phyloP scores from a whole-genome alignment of 78 protist species.

The Dictyostelium brefeldianum region DNA sequence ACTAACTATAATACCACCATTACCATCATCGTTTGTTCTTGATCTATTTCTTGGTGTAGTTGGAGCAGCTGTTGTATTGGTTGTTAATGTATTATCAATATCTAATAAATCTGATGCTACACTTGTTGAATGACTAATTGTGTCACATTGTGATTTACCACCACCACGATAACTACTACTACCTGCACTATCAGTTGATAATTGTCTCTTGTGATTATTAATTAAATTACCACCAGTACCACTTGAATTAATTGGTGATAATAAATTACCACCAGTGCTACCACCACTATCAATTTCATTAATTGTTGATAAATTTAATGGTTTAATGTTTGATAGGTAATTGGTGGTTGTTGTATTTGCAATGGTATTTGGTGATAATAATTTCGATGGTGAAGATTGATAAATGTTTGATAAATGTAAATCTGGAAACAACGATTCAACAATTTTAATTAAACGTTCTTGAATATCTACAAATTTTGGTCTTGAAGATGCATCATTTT shows the following conservation, averaged over 20 bases:
- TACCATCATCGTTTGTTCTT: constrained; percentile 1
- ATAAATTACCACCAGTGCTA: no score
- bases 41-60: constrained; percentile 30
- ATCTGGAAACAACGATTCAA: constrained; percentile 44
- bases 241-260: no score
- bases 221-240: background rate
- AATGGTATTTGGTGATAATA: constrained; percentile 19
- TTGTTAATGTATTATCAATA: background rate
- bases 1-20: background rate
- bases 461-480: constrained; percentile 77
- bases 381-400: constrained; percentile 17
- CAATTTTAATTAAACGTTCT: constrained; percentile 40
- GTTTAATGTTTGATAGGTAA: background rate
- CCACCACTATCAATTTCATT: background rate
- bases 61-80: background rate
- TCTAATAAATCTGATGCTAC: constrained; percentile 3
- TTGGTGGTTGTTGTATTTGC: no score
- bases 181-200: constrained; percentile 1
- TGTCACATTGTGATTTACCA: background rate
- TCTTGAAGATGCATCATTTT: constrained; percentile 46
- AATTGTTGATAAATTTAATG: constrained; percentile 1
- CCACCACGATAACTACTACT: constrained; percentile 18
- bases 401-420: constrained; percentile 4
- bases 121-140: constrained; percentile 27
- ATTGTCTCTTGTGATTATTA: background rate